Base-by-base conservation (phyloP, 2,329 filamentous ascomycete species). In the Juglanconis oblonga region DNA sequence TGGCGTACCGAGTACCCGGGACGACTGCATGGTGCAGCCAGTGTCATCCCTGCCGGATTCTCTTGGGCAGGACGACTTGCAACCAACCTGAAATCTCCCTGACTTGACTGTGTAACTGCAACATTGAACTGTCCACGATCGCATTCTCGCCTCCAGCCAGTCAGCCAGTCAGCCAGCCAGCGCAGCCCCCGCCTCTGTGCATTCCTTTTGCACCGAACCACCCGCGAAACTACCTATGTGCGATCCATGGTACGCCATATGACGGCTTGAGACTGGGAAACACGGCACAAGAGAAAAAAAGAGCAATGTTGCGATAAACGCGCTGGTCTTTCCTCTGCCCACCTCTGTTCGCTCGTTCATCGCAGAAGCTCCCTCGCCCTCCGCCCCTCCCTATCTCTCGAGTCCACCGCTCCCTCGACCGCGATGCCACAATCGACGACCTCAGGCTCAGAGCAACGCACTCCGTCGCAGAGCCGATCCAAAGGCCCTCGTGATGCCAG, bases 371-470 rank as follows among this genome's bases (percentile, higher is more conserved):
- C 40, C 48, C 40, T 52, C 60, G 56, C 59, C 42, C 38, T 57
- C 42, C 44, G 8, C 49, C 14, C 33, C 33, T 17, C 45, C 36
- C 32, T 31, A 4, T 11, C 51, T 36, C 53, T 51, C 54, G 53
- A 58, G 36, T 48, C 60, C 53, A 55, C 54, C 57, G 62, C 62
- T 29, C 38, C 31, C 29, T 24, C 33, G 35, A 31, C 52, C 59
- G 52, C 62, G 40, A 78, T 78, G 75, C 74, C 75, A 69, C 76
- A 77, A 64, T 76, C 76, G 32, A 77, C 73, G 29, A 64, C 64
- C 13, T 62, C 66, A 32, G 63, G 60, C 54, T 69, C 71, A 58
- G 66, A 70, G 48, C 67, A 68, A 64, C 72, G 74, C 64, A 67
- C 70, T 40, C 67, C 72, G 14, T 76, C 75, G 24, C 69, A 69